A percentile compares a stretch with the other conserved stretches of the same genome.
Conservation (phyloP, 768 basidiomycete species). For the Tulasnella sp. region DNA sequence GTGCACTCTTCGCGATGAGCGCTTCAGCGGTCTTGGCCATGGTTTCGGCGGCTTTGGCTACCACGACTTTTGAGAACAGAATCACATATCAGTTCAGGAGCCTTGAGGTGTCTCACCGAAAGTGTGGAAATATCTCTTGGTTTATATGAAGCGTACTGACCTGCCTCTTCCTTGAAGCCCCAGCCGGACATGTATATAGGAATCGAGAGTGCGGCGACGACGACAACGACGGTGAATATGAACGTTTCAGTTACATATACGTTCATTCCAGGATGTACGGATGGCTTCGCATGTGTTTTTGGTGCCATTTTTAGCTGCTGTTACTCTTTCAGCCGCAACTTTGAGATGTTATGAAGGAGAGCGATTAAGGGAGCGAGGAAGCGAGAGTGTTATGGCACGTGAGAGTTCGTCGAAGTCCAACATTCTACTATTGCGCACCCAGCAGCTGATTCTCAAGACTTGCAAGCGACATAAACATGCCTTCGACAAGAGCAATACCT, state of each 20-base stretch:
- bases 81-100: background rate
- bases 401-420: no score
- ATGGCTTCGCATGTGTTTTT: no score
- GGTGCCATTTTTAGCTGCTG: no score
- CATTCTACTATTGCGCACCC: no score
- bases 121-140: background rate
- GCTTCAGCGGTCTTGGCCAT: background rate
- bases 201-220: background rate
- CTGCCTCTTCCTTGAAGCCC: background rate
- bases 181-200: background rate
- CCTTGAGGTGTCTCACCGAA: background rate
- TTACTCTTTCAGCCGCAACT: no score
- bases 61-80: background rate
- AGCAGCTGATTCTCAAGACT: no score
- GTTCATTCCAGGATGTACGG: no score
- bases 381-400: no score
- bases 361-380: no score
- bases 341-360: no score
- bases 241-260: constrained; percentile 8
- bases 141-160: background rate
- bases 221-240: constrained; percentile 3
- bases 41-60: background rate
- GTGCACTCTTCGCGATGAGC: background rate
- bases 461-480: no score
- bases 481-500: no score